phyloP scores from a whole-genome alignment of 352 stramenopile species.

The Phytopythium mirpurense region DNA sequence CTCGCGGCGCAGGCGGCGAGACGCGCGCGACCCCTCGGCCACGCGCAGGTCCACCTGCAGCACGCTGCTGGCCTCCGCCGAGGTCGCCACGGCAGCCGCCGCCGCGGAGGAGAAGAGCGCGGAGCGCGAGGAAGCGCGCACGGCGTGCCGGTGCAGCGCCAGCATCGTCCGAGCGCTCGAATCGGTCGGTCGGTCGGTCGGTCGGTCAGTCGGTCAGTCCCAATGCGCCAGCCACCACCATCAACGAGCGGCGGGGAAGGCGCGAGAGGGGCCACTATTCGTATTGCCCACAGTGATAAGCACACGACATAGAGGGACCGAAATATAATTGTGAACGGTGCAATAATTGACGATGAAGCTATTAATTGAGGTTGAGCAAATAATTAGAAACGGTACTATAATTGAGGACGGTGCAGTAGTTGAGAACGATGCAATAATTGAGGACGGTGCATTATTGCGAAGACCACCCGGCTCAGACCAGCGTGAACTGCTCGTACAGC shows the following conservation, averaged over 20 bases:
- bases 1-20: slow-evolving; percentile 76
- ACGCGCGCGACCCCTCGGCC: slow-evolving; percentile 65
- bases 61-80: slow-evolving; percentile 15
- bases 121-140: slow-evolving; percentile 26
- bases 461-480: no score
- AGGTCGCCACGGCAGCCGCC: slow-evolving; percentile 8
- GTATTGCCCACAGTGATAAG: background rate
- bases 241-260: slow-evolving; percentile 3
- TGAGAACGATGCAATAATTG: no score
- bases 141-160: slow-evolving; percentile 38
- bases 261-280: background rate
- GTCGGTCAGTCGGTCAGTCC: slow-evolving; percentile 5
- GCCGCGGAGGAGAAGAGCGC: slow-evolving; percentile 48
- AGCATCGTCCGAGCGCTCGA: slow-evolving; percentile 26
- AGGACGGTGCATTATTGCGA: no score
- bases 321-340: no score
- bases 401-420: no score
- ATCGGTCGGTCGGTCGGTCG: background rate
- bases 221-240: slow-evolving; percentile 2
- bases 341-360: no score
- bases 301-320: no score
- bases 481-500: slow-evolving; percentile 85
- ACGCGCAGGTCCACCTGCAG: slow-evolving; percentile 62
- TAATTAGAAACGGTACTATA: no score
- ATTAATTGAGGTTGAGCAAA: no score